Evolutionary conservation across 306 rosid genomes (phyloP).

Genomic region (Cicer pinnatifidum): DNA sequence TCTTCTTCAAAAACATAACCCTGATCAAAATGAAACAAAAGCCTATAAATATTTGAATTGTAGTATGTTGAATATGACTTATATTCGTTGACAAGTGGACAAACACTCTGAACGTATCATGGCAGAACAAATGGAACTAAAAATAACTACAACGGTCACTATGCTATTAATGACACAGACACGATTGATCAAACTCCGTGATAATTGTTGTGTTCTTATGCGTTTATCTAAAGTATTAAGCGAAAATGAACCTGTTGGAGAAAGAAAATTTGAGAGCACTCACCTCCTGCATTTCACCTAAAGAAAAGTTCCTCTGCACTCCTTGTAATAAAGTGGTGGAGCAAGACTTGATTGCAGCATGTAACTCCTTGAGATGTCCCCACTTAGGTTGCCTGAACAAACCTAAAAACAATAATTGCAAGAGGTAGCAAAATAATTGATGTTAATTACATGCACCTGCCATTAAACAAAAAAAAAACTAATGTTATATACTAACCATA

Average conservation of each 20-base stretch:
- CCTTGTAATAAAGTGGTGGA: conserved; percentile 65
- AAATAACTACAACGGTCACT: no score
- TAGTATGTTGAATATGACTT: not conserved
- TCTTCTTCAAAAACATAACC: conserved; percentile 64
- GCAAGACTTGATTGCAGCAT: conserved; percentile 61
- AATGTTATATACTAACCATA: conserved; percentile 54
- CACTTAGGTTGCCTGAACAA: conserved; percentile 71
- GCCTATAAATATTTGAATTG: not conserved
- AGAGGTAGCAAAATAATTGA: not conserved
- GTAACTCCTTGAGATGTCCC: conserved; percentile 74
- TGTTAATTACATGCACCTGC: not conserved
- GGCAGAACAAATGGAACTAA: no score
- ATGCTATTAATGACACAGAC: no score
- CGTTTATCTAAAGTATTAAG: not conserved
- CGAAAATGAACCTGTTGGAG: conserved; percentile 15
- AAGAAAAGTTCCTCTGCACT: conserved; percentile 52
- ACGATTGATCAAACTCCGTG: no score
- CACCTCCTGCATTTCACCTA: conserved; percentile 65
- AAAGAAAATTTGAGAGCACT: conserved; percentile 23
- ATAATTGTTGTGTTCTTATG: no score
- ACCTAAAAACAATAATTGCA: conserved; percentile 53
- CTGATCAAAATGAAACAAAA: conserved; percentile 40
- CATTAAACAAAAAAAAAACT: not conserved
- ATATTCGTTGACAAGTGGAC: no score
- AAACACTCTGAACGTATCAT: no score